Evolutionary conservation across 768 basidiomycete species (phyloP).

Genomic region (Suillus americanus): DNA sequence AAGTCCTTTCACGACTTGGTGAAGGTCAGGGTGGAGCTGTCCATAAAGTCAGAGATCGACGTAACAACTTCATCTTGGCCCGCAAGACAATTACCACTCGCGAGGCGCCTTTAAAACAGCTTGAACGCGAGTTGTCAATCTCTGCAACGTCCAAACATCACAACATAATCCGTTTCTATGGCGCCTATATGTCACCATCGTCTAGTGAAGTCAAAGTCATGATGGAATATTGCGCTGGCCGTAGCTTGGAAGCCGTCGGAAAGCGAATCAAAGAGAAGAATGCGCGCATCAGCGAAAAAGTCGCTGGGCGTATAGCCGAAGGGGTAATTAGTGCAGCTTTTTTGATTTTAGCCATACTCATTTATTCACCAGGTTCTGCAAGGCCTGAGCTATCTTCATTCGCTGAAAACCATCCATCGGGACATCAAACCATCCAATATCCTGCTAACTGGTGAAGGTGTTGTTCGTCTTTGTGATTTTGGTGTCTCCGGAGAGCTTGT

Average conservation of each 20-base stretch:
- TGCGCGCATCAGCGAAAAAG: slow-evolving; percentile 80
- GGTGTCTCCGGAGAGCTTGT: slow-evolving; percentile 97
- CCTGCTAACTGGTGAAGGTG: slow-evolving; percentile 82
- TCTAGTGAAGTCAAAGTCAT: slow-evolving; percentile 93
- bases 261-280: slow-evolving; percentile 78
- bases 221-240: slow-evolving; percentile 89
- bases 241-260: slow-evolving; percentile 87
- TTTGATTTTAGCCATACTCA: slow-evolving; percentile 10
- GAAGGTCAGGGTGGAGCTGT: slow-evolving; percentile 98
- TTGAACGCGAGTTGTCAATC: slow-evolving; percentile 89
- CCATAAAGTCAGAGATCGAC: slow-evolving; percentile 86
- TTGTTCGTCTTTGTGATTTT: slow-evolving; percentile 93
- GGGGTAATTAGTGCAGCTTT: slow-evolving; percentile 56
- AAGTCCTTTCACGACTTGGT: slow-evolving; percentile 77
- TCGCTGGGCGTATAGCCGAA: slow-evolving; percentile 90
- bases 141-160: slow-evolving; percentile 79
- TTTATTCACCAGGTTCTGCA: slow-evolving; percentile 62
- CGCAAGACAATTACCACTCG: slow-evolving; percentile 92
- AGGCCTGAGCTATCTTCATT: slow-evolving; percentile 92
- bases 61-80: slow-evolving; percentile 80
- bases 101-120: slow-evolving; percentile 89
- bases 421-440: slow-evolving; percentile 96
- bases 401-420: slow-evolving; percentile 90
- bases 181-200: slow-evolving; percentile 85
- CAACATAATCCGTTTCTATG: slow-evolving; percentile 91